phyloP scores from a whole-genome alignment of 345 rosid species.

The Carallia brachiata region DNA sequence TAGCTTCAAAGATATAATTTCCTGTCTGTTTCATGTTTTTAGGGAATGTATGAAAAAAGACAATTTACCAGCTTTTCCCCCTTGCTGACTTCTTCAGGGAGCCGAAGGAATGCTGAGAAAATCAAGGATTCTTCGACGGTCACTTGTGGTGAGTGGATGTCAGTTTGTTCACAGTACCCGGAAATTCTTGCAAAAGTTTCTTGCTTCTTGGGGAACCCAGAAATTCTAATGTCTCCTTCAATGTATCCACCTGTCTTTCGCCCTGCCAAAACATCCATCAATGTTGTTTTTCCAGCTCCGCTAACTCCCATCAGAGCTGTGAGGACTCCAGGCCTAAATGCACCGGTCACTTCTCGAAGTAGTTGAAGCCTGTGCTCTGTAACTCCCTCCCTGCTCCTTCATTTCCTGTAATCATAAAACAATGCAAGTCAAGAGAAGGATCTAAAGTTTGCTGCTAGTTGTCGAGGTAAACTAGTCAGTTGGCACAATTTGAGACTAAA shows the following conservation, averaged over 20 bases:
- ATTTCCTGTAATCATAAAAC: constrained; percentile 59
- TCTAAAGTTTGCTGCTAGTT: background rate
- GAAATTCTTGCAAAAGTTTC: constrained; percentile 95
- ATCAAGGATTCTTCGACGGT: constrained; percentile 81
- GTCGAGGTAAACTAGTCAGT: too few relatives aligned
- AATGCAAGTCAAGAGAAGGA: background rate
- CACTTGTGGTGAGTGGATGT: constrained; percentile 92
- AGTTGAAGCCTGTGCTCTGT: constrained; percentile 66
- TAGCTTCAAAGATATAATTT: background rate
- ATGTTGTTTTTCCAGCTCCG: constrained; percentile 95
- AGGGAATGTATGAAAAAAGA: background rate
- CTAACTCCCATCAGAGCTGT: constrained; percentile 97
- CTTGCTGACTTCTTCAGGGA: constrained; percentile 66
- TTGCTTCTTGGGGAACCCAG: constrained; percentile 83
- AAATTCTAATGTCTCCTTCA: constrained; percentile 81
- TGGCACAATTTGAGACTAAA: too few relatives aligned
- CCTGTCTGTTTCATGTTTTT: background rate
- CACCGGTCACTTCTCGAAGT: constrained; percentile 70
- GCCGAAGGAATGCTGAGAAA: constrained; percentile 85
- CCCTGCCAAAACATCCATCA: constrained; percentile 97
- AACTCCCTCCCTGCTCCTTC: constrained; percentile 86
- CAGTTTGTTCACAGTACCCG: constrained; percentile 88
- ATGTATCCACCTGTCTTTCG: constrained; percentile 89
- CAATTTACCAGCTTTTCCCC: constrained; percentile 71
- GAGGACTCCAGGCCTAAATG: constrained; percentile 86